Base-by-base conservation (phyloP, 306 rosid genomes). In the Fragaria nilgerrensis region DNA sequence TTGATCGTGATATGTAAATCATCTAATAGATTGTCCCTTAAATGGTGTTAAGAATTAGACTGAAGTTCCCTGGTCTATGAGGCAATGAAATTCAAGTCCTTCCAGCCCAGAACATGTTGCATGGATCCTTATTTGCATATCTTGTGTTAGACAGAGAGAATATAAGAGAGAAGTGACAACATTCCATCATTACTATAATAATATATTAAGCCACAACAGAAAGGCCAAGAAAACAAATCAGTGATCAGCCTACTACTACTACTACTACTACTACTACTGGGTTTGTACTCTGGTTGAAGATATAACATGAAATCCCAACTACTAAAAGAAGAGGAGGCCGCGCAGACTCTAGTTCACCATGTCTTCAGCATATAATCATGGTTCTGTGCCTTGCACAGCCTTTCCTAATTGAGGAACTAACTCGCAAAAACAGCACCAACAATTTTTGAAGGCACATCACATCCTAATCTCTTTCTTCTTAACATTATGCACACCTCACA, bases 201-300 rank as follows among this genome's bases (percentile, higher is more conserved):
- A 67, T 61, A 67, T 61, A 70, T 29, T 32, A 63, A 64, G 41
- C 68, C 69, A 70, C 62, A 73, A 39, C 68, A 68, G 23, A 56
- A 82, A 78, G 72, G 43, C 69, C 52, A 27, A 22, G 53, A 64
- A 25, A 77, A 74, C 39, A 63, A 70, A 75, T 83, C 74, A 70
- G 64, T 34, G 72, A 79, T 78, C 66, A 83, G 75, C 80, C 75
- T 83, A 78, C 48, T n/a, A n/a, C n/a, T n/a, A n/a, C n/a, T n/a
- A n/a, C n/a, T n/a, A 70, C 73, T 41, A 41, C 41, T 39, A 39
- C 43, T 7, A 39, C 41, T 44, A 67, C 74, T 13, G 68, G 70
- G 72, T 73, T 72, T 56, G 58, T 58, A 68, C 69, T 45, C 69
- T 49, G 39, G 62, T 70, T 77, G 69, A 72, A 61, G 44, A 74